These are phyloP conservation scores for Penicillium verhagenii DNA, from an alignment of 495 filamentous ascomycete species.

Conservation along the genomic window DNA sequence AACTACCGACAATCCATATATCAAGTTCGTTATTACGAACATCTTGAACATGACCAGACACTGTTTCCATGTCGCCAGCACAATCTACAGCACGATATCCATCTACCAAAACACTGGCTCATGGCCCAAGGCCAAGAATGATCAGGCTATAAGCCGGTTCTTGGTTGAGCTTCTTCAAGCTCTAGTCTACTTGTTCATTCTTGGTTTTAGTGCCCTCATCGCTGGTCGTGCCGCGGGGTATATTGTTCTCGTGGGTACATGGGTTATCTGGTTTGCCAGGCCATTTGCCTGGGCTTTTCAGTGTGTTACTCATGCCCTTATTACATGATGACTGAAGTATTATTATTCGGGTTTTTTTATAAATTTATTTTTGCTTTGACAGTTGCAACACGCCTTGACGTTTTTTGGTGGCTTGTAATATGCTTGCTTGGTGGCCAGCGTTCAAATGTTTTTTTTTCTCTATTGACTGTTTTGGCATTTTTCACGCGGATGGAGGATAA, in stretches of 20 bases:
- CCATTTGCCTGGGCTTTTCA: constrained; percentile 41
- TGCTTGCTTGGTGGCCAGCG: neutral
- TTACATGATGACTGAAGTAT: constrained; percentile 5
- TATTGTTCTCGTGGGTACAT: constrained; percentile 36
- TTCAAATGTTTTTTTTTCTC: neutral
- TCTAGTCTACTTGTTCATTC: constrained; percentile 35
- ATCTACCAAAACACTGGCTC: constrained; percentile 35
- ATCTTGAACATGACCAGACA: constrained; percentile 38
- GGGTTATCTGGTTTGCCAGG: constrained; percentile 43
- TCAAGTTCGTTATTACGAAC: constrained; percentile 28
- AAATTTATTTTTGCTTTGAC: neutral
- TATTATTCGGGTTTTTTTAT: neutral
- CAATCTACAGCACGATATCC: constrained; percentile 25
- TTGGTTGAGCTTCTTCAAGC: constrained; percentile 37
- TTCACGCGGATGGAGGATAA: too few species aligned
- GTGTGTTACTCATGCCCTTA: constrained; percentile 27
- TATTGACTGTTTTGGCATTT: too few species aligned
- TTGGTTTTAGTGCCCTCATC: constrained; percentile 35
- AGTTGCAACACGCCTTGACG: neutral
- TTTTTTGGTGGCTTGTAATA: neutral
- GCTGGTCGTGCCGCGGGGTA: constrained; percentile 35
- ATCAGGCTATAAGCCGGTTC: constrained; percentile 31
- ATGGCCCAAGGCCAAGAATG: constrained; percentile 32
- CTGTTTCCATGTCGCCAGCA: constrained; percentile 35
- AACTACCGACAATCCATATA: constrained; percentile 25